A percentile compares a stretch with the other conserved stretches of the same genome.
phyloP scores from a whole-genome alignment of 768 basidiomycete genomes.

The Galerina sulciceps region DNA sequence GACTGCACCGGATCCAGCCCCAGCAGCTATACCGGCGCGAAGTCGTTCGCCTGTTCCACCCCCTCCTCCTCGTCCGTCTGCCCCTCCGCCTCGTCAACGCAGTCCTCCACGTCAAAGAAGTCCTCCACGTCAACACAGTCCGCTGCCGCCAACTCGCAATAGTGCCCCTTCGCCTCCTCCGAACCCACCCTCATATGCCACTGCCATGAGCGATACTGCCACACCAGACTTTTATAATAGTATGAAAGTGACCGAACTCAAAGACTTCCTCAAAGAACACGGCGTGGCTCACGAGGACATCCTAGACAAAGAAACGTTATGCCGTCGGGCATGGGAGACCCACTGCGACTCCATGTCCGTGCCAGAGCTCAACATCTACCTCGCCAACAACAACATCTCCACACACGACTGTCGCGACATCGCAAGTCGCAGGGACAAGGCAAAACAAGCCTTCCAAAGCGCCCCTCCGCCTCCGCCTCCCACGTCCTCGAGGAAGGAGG shows the following conservation, averaged over 20 bases:
- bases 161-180: not conserved
- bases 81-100: not conserved
- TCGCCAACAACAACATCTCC: slow-evolving; percentile 14
- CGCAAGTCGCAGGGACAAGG: slow-evolving; percentile 15
- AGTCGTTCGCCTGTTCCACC: not conserved
- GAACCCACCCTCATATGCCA: not conserved
- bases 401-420: slow-evolving; percentile 19
- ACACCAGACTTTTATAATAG: slow-evolving; percentile 19
- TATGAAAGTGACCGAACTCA: slow-evolving; percentile 22
- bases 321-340: slow-evolving; percentile 22
- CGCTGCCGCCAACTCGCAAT: not conserved
- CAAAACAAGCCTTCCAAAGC: slow-evolving; percentile 16
- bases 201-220: slow-evolving; percentile 1
- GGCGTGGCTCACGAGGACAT: slow-evolving; percentile 17
- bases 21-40: slow-evolving; percentile 1
- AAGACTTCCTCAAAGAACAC: slow-evolving; percentile 15
- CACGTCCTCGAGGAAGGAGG: not conserved
- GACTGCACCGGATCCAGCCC: not conserved
- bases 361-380: slow-evolving; percentile 16
- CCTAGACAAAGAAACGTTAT: slow-evolving; percentile 23
- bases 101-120: too few species aligned
- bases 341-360: slow-evolving; percentile 21
- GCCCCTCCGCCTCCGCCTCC: not conserved
- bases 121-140: not conserved
- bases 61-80: not conserved